Percentiles rank a stretch among this genome's conserved stretches.
phyloP scores from a whole-genome alignment of 345 rosid genomes.

The Anastatica hierochuntica region DNA sequence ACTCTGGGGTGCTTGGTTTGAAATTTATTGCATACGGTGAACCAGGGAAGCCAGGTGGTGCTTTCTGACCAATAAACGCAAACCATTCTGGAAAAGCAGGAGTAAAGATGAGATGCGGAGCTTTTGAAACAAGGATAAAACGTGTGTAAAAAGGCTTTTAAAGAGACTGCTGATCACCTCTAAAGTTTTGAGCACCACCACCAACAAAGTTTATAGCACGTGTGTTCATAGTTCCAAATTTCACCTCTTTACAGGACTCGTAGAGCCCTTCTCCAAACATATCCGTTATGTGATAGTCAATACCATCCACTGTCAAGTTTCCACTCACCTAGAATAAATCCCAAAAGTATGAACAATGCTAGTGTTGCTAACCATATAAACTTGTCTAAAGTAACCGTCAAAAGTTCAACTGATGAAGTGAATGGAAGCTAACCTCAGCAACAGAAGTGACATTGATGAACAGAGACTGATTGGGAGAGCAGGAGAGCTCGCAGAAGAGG shows the following conservation, averaged over 20 bases:
- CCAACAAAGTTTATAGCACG: constrained; percentile 85
- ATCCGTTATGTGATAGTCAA: constrained; percentile 57
- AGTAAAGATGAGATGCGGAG: constrained; percentile 10
- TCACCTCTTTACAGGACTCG: constrained; percentile 90
- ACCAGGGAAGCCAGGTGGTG: constrained; percentile 64
- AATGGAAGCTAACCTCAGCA: constrained; percentile 52
- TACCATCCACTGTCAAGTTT: constrained; percentile 78
- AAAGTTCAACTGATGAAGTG: background rate
- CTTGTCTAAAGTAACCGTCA: background rate
- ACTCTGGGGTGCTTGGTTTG: constrained; percentile 38
- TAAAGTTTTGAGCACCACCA: constrained; percentile 80
- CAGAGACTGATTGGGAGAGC: constrained; percentile 87
- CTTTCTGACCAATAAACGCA: constrained; percentile 79
- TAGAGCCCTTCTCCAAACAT: constrained; percentile 81
- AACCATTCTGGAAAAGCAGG: constrained; percentile 66
- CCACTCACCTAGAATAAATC: constrained; percentile 50
- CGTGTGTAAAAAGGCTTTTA: background rate
- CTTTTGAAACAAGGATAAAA: constrained; percentile 8
- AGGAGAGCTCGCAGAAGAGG: constrained; percentile 85
- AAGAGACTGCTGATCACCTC: constrained; percentile 41
- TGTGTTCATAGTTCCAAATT: constrained; percentile 96
- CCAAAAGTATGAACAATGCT: constrained; percentile 9
- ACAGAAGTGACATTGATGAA: constrained; percentile 83
- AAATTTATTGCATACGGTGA: constrained; percentile 86
- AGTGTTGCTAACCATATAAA: constrained; percentile 3